phyloP scores from a whole-genome alignment of 306 rosid genomes.

The Acmispon strigosus region DNA sequence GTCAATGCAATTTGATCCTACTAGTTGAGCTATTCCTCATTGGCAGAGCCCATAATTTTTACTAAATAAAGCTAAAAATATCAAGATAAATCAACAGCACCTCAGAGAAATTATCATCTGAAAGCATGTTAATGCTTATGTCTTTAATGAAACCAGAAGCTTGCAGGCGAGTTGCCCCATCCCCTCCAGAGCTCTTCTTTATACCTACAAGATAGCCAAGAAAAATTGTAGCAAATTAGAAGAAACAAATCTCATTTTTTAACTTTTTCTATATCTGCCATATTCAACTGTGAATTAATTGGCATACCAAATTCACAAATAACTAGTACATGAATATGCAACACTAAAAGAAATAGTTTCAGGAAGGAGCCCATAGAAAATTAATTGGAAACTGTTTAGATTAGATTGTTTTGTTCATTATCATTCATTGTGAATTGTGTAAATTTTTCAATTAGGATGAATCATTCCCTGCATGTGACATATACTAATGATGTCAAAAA shows the following conservation, averaged over 20 bases:
- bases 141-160: conserved; percentile 60
- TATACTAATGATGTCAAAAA: neutral
- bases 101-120: conserved; percentile 72
- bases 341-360: neutral
- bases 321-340: neutral
- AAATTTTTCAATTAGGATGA: conserved; percentile 15
- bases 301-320: conserved; percentile 2
- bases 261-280: neutral
- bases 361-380: neutral
- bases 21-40: conserved; percentile 6
- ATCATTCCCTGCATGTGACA: neutral
- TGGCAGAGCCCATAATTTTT: neutral
- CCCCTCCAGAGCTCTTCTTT: conserved; percentile 36
- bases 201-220: conserved; percentile 35
- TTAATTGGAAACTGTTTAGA: neutral
- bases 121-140: conserved; percentile 46
- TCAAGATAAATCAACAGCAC: conserved; percentile 25
- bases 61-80: conserved; percentile 10
- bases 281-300: neutral
- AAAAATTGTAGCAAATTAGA: neutral
- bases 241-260: neutral
- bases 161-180: conserved; percentile 38
- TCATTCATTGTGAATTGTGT: neutral
- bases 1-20: neutral
- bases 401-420: conserved; percentile 4